Evolutionary conservation across 495 filamentous ascomycete species (phyloP), one percentile per base, ranked within the genome.

Genomic region (Hyphodiscus hymeniophilus): DNA sequence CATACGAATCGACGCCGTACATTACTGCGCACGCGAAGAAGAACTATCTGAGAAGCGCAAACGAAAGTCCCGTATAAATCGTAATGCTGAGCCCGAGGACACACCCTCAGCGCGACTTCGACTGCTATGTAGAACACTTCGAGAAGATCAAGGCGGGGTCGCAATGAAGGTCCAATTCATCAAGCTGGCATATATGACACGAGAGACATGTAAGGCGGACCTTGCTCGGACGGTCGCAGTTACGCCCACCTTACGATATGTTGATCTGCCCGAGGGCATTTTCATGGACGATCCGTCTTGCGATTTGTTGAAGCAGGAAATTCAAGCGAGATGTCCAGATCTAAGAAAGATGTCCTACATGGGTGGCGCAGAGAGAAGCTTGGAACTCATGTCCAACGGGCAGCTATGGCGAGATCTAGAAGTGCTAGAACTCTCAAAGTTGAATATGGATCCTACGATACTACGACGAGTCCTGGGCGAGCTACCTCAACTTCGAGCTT

Each of bases 161-260:
- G 88, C 78, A 0, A 61, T 67, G 4, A 68, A 75, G 21, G 86
- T 95, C 10, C 66, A 83, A 50, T 85, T 82, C 46, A 68, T 98
- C 45, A 91, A 95, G 67, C 82, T 85, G 57, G 87, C 92, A n/a
- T 97, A 95, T 63, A 95, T 95, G 92, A 83, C 88, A 38, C 81
- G 92, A 35, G 91, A 96, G 65, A 82, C 84, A 6, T 85, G 77
- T 68, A 89, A 89, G 62, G 72, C 85, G 30, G 84, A 87, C 48
- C 76, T 95, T 43, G 92, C 92, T 13, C 79, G 88, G 35, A 87
- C 84, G 17, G 82, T 96, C 31, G 87, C 86, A 28, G 84, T 92
- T 0, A 68, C 86, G n/a, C 85, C 87, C 16, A 84, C 89, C 51
- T 72, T 97, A 3, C 84, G 78, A 59, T 96, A 91, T 62, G 83